Evolutionary conservation across 2,329 filamentous ascomycete genomes (phyloP).

Genomic region (Monosporascus sp.): DNA sequence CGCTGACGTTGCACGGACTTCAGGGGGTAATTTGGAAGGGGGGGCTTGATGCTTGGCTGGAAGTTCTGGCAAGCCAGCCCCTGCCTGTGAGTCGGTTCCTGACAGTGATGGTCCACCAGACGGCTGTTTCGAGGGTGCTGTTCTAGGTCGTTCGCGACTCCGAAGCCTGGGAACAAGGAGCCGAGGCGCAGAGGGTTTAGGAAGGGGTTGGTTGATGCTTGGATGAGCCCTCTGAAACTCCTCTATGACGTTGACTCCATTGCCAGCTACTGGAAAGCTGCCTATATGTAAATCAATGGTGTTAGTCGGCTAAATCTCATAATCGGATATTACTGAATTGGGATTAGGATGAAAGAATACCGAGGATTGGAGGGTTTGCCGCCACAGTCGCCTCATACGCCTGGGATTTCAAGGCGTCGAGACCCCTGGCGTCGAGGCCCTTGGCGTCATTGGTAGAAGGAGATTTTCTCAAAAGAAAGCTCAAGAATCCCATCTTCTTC

Average conservation of each 20-base stretch:
- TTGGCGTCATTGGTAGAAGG: conserved; percentile 6
- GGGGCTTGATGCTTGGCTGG: conserved; percentile 18
- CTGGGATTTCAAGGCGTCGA: conserved; percentile 25
- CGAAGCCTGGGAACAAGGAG: conserved; percentile 25
- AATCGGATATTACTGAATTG: conserved; percentile 11
- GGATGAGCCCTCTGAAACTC: conserved; percentile 29
- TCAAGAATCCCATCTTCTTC: conserved; percentile 29
- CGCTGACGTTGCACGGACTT: conserved; percentile 8
- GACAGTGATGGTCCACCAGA: conserved; percentile 5
- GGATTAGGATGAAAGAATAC: conserved; percentile 21
- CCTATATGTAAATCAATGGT: conserved; percentile 22
- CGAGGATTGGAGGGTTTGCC: conserved; percentile 30
- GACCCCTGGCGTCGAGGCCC: conserved; percentile 3
- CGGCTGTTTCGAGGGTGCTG: conserved; percentile 23
- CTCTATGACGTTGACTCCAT: conserved; percentile 32
- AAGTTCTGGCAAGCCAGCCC: conserved; percentile 5
- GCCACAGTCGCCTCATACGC: conserved; percentile 34
- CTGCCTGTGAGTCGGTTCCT: conserved; percentile 10
- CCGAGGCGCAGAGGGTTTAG: conserved; percentile 23
- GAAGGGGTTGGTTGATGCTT: conserved; percentile 18
- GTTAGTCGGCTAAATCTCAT: conserved; percentile 6
- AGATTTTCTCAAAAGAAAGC: conserved; percentile 27
- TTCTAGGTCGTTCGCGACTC: conserved; percentile 29
- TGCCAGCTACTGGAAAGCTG: conserved; percentile 34
- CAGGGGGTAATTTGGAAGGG: conserved; percentile 21